These are phyloP conservation scores for Termitomyces sp. DNA, from an alignment of 768 basidiomycete species.

Conservation along the genomic window DNA sequence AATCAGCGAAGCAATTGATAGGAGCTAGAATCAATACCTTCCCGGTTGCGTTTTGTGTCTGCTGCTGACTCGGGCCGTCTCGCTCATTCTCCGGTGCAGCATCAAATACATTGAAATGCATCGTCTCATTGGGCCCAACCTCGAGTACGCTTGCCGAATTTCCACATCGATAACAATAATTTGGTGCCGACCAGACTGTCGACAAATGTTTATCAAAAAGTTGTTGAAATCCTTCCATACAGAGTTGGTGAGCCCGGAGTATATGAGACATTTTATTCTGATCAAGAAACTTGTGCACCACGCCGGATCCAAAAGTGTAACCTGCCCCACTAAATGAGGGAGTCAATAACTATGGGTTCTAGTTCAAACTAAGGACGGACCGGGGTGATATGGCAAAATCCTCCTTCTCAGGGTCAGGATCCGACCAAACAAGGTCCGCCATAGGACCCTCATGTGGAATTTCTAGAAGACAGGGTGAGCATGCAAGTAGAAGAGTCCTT, in stretches of 20 bases:
- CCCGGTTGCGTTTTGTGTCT: constrained; percentile 60
- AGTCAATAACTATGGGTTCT: constrained; percentile 12
- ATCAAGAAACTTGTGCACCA: constrained; percentile 95
- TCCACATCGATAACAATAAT: constrained; percentile 98
- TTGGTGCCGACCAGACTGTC: constrained; percentile 98
- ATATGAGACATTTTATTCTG: constrained; percentile 97
- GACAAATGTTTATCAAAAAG: constrained; percentile 93
- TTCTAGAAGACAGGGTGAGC: constrained; percentile 46
- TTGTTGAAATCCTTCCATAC: constrained; percentile 99
- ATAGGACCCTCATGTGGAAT: constrained; percentile 99
- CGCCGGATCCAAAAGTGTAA: constrained; percentile 97
- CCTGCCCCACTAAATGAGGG: constrained; percentile 76
- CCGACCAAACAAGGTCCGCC: constrained; percentile 99
- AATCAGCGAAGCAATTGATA: constrained; percentile 9
- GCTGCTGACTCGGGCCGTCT: constrained; percentile 81
- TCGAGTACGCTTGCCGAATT: constrained; percentile 96
- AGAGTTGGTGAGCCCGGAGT: constrained; percentile 95
- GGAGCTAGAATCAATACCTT: constrained; percentile 42
- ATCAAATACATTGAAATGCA: constrained; percentile 97
- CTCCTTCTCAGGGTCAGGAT: constrained; percentile 98
- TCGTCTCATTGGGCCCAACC: constrained; percentile 80
- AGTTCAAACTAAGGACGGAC: constrained; percentile 37
- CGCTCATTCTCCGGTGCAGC: constrained; percentile 98
- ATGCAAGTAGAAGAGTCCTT: constrained; percentile 13
- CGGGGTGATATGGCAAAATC: constrained; percentile 99